Conservation (phyloP, 495 filamentous ascomycete genomes). For the Penicillium desertorum region DNA sequence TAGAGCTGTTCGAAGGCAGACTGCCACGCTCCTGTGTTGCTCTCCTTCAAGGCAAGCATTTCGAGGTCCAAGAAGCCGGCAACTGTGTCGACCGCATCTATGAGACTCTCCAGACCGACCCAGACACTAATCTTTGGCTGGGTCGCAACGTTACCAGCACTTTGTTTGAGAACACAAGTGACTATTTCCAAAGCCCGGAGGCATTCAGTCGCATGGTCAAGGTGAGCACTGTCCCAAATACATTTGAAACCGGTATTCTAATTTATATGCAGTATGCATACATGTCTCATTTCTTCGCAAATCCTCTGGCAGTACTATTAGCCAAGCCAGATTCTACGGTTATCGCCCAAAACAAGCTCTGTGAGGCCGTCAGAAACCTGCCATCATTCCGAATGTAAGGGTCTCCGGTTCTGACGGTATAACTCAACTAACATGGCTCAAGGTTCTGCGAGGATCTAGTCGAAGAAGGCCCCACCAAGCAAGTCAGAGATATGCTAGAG, state of each 20-base stretch:
- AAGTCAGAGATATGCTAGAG: conserved; percentile 50
- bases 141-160: conserved; percentile 62
- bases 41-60: conserved; percentile 71
- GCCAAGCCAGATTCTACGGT: conserved; percentile 33
- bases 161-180: conserved; percentile 73
- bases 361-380: conserved; percentile 73
- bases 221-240: conserved; percentile 44
- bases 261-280: conserved; percentile 68
- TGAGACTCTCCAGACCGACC: conserved; percentile 59
- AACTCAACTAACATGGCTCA: conserved; percentile 5
- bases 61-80: conserved; percentile 76
- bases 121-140: conserved; percentile 58
- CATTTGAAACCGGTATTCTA: conserved; percentile 5
- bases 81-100: conserved; percentile 79
- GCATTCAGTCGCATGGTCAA: conserved; percentile 77
- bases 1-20: conserved; percentile 83
- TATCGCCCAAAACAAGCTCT: conserved; percentile 52
- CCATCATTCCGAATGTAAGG: conserved; percentile 72
- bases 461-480: conserved; percentile 37
- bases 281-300: conserved; percentile 96
- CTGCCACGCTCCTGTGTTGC: conserved; percentile 73
- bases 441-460: conserved; percentile 51
- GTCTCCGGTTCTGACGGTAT: not conserved
- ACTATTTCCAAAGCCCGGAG: conserved; percentile 85
- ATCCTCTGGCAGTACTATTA: conserved; percentile 72